Conservation (phyloP, 2,329 filamentous ascomycete species). For the Chaetomiaceae sp. region DNA sequence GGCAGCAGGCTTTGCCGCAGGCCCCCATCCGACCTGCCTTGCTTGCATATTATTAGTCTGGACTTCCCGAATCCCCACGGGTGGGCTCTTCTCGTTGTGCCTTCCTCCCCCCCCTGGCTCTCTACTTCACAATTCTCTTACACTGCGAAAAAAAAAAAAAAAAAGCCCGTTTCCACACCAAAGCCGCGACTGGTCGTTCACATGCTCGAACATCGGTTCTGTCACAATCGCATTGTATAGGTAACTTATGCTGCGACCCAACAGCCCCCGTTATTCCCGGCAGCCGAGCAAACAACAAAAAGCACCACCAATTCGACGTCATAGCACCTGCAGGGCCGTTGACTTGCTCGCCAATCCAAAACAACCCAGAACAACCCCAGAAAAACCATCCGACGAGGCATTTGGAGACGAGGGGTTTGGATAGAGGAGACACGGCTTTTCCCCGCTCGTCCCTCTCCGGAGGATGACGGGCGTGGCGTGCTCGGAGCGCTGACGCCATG, state of each 20-base stretch:
- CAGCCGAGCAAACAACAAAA: slow-evolving; percentile 14
- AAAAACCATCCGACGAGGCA: neutral
- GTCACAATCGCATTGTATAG: slow-evolving; percentile 15
- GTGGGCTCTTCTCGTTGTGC: neutral
- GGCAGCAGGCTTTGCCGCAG: slow-evolving; percentile 9
- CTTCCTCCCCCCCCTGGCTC: neutral
- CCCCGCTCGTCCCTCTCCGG: slow-evolving; percentile 56
- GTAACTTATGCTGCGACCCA: slow-evolving; percentile 15
- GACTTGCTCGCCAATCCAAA: neutral
- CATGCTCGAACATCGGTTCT: slow-evolving; percentile 8
- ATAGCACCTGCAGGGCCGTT: slow-evolving; percentile 13
- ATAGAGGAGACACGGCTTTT: slow-evolving; percentile 23
- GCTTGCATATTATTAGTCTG: slow-evolving; percentile 14
- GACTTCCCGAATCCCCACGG: slow-evolving; percentile 1
- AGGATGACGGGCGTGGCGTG: slow-evolving; percentile 55
- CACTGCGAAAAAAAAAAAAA: neutral
- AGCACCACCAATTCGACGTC: slow-evolving; percentile 18
- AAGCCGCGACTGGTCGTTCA: neutral
- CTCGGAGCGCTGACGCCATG: slow-evolving; percentile 36
- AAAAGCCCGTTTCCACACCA: neutral
- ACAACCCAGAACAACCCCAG: neutral
- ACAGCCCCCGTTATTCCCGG: slow-evolving; percentile 18
- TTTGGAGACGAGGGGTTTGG: neutral
- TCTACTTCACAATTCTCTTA: too few relatives aligned
- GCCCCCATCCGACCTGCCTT: slow-evolving; percentile 1